Evolutionary conservation across 495 filamentous ascomycete species (phyloP), one percentile per base, ranked within the genome.

Genomic region (Chaetomium tenue): DNA sequence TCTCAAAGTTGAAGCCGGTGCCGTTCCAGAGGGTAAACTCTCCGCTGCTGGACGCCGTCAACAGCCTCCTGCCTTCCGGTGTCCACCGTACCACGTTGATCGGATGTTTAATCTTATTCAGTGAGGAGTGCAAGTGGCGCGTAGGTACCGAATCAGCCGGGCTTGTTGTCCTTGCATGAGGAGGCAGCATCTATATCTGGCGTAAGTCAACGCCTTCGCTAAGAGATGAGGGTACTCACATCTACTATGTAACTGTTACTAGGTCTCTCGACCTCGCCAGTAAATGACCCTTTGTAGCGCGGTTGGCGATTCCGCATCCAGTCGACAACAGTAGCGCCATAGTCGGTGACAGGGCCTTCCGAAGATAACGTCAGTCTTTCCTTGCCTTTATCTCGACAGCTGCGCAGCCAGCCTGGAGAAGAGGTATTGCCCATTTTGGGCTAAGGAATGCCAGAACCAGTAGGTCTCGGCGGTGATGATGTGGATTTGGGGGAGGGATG

Each of bases 21-120:
- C 94, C 94, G 74, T 98, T 98, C 94, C 94, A 98, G 5, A 98
- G 78, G 54, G 95, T 98, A 69, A 98, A 98, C 74, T 98, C 94
- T 61, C 94, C 94, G 70, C 93, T 98, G 72, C 91, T 93, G 2
- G 91, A 93, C 23, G 91, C 94, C 0, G 94, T 98, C 70, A 98
- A 82, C 52, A 98, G 77, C 64, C 94, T 82, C 65, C 94, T 86
- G 44, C 94, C 94, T 78, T 98, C 94, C 0, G 94, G 94, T 3
- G 94, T 98, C 94, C 94, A 98, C 78, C 89, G 83, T 51, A 98
- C 92, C n/a, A 97, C 90, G 48, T 96, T 97, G 70, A 98, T 90
- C 0, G 94, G 94, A 63, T 98, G 94, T 70, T 96, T 96, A 65
- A 93, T 91, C 74, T 98, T 98, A 81, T 97, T 97, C 37, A 98